A percentile compares a stretch with the other conserved stretches of the same genome.
Conservation (phyloP, 305 asterid genomes). For the Fraxinus dipetala region DNA sequence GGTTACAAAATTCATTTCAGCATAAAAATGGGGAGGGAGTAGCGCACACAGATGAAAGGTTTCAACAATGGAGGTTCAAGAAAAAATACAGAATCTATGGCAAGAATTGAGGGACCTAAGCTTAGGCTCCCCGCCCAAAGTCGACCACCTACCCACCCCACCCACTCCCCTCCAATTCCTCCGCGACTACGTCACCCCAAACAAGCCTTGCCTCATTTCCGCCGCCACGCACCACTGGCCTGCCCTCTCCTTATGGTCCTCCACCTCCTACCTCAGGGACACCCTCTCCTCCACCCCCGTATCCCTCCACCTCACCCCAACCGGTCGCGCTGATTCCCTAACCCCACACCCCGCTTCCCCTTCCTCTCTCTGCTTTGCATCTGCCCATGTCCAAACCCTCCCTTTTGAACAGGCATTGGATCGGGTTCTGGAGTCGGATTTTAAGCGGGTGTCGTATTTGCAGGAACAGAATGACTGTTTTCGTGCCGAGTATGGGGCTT, state of each 20-base stretch:
- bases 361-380: conserved; percentile 67
- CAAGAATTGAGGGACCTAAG: conserved; percentile 63
- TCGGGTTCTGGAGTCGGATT: conserved; percentile 38
- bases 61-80: conserved; percentile 28
- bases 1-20: no score
- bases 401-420: conserved; percentile 57
- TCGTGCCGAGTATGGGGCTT: conserved; percentile 59
- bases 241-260: conserved; percentile 64
- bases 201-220: conserved; percentile 86
- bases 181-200: conserved; percentile 65
- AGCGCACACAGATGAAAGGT: neutral
- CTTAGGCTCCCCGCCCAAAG: conserved; percentile 45
- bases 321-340: conserved; percentile 76
- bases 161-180: conserved; percentile 80
- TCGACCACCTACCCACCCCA: conserved; percentile 58
- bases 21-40: neutral
- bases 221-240: conserved; percentile 78
- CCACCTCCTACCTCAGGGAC: conserved; percentile 55
- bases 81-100: conserved; percentile 51
- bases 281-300: conserved; percentile 58
- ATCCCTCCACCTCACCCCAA: conserved; percentile 87
- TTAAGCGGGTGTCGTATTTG: conserved; percentile 50
- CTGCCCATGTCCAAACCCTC: conserved; percentile 60
- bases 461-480: conserved; percentile 95
- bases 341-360: conserved; percentile 43